Conservation (phyloP, 176 grass and related monocot genomes). For the Aegilops umbellulata region DNA sequence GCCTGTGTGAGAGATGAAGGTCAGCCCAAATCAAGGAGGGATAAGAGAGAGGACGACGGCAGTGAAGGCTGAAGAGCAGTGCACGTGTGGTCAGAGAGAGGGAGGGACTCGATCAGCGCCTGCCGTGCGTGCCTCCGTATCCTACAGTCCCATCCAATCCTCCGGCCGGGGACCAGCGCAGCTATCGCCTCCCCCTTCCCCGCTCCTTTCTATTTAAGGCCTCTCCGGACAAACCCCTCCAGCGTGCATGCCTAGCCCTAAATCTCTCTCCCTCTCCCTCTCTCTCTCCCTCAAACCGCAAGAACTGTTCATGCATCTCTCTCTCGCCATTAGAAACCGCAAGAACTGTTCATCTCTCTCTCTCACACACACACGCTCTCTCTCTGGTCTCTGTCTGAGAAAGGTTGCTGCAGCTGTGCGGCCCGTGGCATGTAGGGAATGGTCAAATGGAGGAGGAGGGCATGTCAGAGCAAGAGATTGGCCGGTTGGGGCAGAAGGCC, state of each 20-base stretch:
- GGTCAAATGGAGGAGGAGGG: background rate
- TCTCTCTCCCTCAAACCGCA: background rate
- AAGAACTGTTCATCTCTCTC: background rate
- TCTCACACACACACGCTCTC: background rate
- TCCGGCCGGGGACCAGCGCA: constrained; percentile 65
- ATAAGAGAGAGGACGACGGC: constrained; percentile 20
- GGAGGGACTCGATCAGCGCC: constrained; percentile 18
- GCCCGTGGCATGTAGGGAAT: background rate
- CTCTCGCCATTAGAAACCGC: constrained; percentile 16
- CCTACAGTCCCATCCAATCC: constrained; percentile 42
- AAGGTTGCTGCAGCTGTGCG: constrained; percentile 13
- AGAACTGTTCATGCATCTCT: background rate
- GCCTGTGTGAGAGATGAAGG: background rate
- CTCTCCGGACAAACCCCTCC: constrained; percentile 21
- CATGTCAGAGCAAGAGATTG: background rate
- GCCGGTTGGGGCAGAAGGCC: constrained; percentile 6
- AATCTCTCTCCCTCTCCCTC: background rate
- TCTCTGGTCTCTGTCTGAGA: background rate
- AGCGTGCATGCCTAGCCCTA: constrained; percentile 31
- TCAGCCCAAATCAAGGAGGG: constrained; percentile 10
- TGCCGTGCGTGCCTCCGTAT: constrained; percentile 26
- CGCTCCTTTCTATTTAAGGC: constrained; percentile 43
- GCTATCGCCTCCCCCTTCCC: constrained; percentile 10
- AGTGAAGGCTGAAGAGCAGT: constrained; percentile 2
- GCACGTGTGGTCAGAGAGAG: constrained; percentile 49